Conservation (phyloP, 164 flowering plant species). For the Macadamia integrifolia region DNA sequence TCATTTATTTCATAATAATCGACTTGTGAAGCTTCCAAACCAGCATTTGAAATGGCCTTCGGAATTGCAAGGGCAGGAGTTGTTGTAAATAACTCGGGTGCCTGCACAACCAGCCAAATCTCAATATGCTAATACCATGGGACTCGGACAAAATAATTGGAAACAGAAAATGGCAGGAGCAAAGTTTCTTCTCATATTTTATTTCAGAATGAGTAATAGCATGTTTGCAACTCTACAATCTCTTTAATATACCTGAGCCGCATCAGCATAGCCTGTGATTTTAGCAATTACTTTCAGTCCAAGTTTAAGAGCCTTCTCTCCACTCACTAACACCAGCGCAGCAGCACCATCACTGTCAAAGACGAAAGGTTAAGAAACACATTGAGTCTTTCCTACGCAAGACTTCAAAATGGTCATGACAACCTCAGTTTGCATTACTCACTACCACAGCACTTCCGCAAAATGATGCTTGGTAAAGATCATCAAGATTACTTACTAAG, state of each 20-base stretch:
- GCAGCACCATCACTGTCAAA: slow-evolving; percentile 84
- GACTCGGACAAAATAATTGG: neutral
- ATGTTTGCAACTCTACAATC: neutral
- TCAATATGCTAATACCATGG: neutral
- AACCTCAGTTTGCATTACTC: too few relatives aligned
- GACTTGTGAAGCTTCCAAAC: slow-evolving; percentile 72
- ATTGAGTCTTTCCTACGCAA: too few relatives aligned
- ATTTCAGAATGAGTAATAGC: neutral
- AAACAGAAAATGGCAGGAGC: neutral
- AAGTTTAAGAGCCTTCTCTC: slow-evolving; percentile 64
- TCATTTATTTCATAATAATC: slow-evolving; percentile 95
- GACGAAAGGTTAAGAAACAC: too few relatives aligned
- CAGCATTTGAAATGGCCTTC: slow-evolving; percentile 85
- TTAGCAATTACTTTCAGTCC: slow-evolving; percentile 75
- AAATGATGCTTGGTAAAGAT: too few relatives aligned
- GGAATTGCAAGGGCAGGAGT: slow-evolving; percentile 96
- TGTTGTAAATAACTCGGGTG: slow-evolving; percentile 88
- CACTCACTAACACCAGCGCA: slow-evolving; percentile 86
- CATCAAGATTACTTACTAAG: too few relatives aligned
- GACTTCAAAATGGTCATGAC: too few relatives aligned
- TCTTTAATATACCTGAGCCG: slow-evolving; percentile 70
- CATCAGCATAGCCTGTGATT: slow-evolving; percentile 81
- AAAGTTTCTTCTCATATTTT: neutral
- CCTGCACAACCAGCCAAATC: slow-evolving; percentile 40
- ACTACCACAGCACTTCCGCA: too few relatives aligned